A percentile compares a stretch with the other conserved stretches of the same genome.
phyloP scores from a whole-genome alignment of 1,284 basidiomycete species.

The Wolfiporia cocos region DNA sequence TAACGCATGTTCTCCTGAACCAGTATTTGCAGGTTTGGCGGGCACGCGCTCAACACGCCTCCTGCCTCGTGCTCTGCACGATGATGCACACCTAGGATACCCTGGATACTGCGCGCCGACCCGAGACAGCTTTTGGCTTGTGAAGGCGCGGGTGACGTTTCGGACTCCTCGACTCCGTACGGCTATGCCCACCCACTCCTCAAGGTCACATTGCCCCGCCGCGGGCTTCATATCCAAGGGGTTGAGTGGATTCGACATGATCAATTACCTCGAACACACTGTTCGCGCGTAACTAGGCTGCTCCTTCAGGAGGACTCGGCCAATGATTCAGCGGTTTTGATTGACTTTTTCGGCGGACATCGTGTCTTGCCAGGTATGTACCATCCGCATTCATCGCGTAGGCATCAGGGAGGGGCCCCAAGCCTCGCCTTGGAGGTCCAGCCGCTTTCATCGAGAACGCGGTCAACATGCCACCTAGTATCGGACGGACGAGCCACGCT shows the following conservation, averaged over 20 bases:
- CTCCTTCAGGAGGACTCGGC: slow-evolving; percentile 16
- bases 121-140: not conserved
- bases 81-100: slow-evolving; percentile 15
- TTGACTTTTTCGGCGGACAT: slow-evolving; percentile 17
- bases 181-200: not conserved
- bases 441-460: slow-evolving; percentile 24
- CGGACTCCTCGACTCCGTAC: not conserved
- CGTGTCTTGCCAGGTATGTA: slow-evolving; percentile 18
- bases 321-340: slow-evolving; percentile 20
- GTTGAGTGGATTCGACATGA: not conserved
- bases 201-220: slow-evolving; percentile 1
- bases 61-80: slow-evolving; percentile 22
- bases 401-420: slow-evolving; percentile 25
- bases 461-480: slow-evolving; percentile 25
- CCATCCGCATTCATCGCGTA: slow-evolving; percentile 20
- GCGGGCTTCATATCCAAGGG: slow-evolving; percentile 1
- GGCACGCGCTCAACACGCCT: slow-evolving; percentile 22
- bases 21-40: slow-evolving; percentile 14
- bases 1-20: slow-evolving; percentile 14
- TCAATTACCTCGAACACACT: slow-evolving; percentile 12
- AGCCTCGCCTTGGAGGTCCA: slow-evolving; percentile 26
- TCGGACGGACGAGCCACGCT: slow-evolving; percentile 21
- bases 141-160: slow-evolving; percentile 8
- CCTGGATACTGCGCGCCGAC: slow-evolving; percentile 2
- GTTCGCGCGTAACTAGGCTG: slow-evolving; percentile 13